Evolutionary conservation across 306 rosid species (phyloP).

Genomic region (Vicia faba): DNA sequence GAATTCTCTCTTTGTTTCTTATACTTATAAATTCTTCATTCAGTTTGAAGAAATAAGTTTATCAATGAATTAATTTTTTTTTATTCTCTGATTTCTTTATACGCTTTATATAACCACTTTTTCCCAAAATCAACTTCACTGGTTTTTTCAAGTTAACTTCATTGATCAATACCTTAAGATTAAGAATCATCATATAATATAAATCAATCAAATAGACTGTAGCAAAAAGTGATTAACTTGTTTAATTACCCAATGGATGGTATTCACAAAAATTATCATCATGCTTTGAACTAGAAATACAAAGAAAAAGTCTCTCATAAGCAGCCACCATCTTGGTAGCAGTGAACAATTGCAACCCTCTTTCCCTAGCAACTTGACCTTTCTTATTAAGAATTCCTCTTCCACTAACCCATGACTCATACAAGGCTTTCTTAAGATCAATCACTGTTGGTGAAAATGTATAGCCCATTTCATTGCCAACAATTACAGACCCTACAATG

Average conservation of each 20-base stretch:
- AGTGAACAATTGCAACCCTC: slow-evolving; percentile 71
- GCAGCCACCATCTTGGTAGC: slow-evolving; percentile 70
- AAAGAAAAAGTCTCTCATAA: slow-evolving; percentile 78
- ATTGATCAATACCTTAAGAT: background rate
- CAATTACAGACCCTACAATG: slow-evolving; percentile 67
- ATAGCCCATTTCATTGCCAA: slow-evolving; percentile 57
- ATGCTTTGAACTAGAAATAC: slow-evolving; percentile 50
- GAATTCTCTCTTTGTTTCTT: too few relatives aligned
- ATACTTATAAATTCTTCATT: too few relatives aligned
- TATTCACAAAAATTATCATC: slow-evolving; percentile 47
- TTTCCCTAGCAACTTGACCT: slow-evolving; percentile 58
- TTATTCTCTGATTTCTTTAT: background rate
- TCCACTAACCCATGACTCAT: slow-evolving; percentile 46
- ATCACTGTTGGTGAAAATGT: slow-evolving; percentile 69
- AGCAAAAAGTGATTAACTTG: background rate
- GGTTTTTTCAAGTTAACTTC: background rate
- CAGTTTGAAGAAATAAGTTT: too few relatives aligned
- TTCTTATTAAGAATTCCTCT: slow-evolving; percentile 51
- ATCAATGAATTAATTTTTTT: background rate
- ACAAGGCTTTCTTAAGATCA: slow-evolving; percentile 52
- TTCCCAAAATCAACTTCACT: background rate
- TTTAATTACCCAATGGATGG: slow-evolving; percentile 28
- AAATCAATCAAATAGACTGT: background rate
- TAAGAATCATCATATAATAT: background rate
- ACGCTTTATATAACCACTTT: background rate